Base-by-base conservation (phyloP, 106 monocot genomes). In the Dendrobium chrysotoxum region DNA sequence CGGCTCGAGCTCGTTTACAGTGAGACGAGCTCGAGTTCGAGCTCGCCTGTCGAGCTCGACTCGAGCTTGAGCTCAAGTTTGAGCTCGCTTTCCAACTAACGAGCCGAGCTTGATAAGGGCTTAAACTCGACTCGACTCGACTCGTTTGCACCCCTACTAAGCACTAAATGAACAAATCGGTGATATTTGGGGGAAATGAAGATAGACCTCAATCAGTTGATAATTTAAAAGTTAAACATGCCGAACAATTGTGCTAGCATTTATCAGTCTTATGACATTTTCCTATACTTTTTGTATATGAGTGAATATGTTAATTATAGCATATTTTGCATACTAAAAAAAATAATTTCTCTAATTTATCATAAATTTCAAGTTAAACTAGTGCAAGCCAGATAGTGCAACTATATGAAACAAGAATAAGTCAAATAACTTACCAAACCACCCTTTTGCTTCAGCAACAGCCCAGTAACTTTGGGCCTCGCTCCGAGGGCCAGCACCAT, bases 401-500 rank as follows among this genome's bases (percentile, higher is more conserved):
- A 42, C 74, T 41, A 41, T 20, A 75, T 15, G 21, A 75, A 75
- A 5, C 40, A 76, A 76, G 7, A 53, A 35, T 35, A 35, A 79
- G 80, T 28, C 2, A 40, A 35, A 46, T 18, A 79, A 84, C 80
- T 88, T 82, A 99, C 99, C 99, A 86, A 93, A 99, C 95, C 99
- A 99, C 42, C 80, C 86, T 74, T 95, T 84, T 16, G 99, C 88
- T 78, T 95, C 99, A 5, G 99, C 95, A 85, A 99, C 90, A 44
- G 81, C 47, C 99, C 99, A 99, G 78, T 99, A 99, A 84, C 95
- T 99, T 70, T 93, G 99, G 23, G 99, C 99, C 79, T 99, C 99
- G 45, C 95, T 95, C 3, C 88, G 68, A 74, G 99, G 99, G 11
- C 99, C 99, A 42, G 99, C 99, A 90, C 83, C 87, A 65, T 91